Conservation (phyloP, 140 eudicot species). For the Senecio squalidus region DNA sequence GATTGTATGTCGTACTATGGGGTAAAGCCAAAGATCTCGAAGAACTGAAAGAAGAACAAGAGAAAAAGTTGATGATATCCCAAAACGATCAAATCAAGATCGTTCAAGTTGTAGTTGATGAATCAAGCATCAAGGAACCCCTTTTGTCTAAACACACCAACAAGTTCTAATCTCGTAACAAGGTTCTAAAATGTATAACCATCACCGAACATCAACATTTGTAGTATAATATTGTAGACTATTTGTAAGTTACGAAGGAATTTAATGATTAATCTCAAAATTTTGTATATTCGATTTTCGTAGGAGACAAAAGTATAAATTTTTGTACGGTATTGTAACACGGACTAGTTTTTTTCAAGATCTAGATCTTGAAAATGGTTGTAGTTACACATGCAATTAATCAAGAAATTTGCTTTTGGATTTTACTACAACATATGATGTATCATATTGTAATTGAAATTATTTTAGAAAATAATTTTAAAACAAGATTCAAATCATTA, state of each 20-base stretch:
- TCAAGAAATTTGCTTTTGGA: no score
- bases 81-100: slow-evolving; percentile 16
- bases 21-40: slow-evolving; percentile 69
- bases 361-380: no score
- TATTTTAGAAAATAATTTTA: no score
- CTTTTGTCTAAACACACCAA: slow-evolving; percentile 31
- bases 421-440: no score
- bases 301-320: no score
- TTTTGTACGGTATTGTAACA: no score
- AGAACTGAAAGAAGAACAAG: slow-evolving; percentile 23
- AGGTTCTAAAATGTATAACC: background rate
- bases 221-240: slow-evolving; percentile 3
- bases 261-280: background rate
- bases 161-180: background rate
- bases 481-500: no score
- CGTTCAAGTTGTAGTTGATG: slow-evolving; percentile 28
- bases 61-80: slow-evolving; percentile 1
- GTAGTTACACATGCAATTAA: no score
- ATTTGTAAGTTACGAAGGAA: slow-evolving; percentile 2
- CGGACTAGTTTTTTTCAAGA: no score
- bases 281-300: no score
- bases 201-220: background rate
- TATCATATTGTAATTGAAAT: no score
- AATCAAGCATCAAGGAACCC: slow-evolving; percentile 55
- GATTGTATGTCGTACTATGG: slow-evolving; percentile 76